These are phyloP conservation scores for Alternaria solani DNA, from an alignment of 2,329 filamentous ascomycete species.

Conservation along the genomic window DNA sequence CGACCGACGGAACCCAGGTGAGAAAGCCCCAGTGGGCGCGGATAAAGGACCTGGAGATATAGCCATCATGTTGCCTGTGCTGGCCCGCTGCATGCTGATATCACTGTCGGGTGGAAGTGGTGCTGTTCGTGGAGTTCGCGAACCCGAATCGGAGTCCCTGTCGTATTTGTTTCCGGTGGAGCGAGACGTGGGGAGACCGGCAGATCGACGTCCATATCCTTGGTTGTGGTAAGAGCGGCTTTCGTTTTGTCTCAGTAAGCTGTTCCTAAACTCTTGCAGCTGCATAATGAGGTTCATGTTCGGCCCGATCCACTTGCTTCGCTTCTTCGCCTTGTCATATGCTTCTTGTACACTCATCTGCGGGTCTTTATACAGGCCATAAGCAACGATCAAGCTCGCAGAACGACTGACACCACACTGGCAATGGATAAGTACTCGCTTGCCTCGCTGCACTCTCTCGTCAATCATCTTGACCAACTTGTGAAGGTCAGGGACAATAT, in stretches of 20 bases:
- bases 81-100: conserved; percentile 53
- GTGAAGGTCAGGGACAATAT: conserved; percentile 80
- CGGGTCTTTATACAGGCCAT: conserved; percentile 81
- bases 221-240: conserved; percentile 43
- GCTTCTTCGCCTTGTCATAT: conserved; percentile 80
- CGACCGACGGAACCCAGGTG: conserved; percentile 50
- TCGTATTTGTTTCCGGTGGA: conserved; percentile 44
- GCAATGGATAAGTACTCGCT: conserved; percentile 83
- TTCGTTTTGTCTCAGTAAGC: conserved; percentile 51
- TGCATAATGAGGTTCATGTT: conserved; percentile 95
- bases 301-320: conserved; percentile 86
- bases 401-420: conserved; percentile 87
- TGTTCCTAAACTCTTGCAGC: conserved; percentile 75
- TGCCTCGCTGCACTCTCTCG: conserved; percentile 73
- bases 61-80: conserved; percentile 52
- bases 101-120: conserved; percentile 59
- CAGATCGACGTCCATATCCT: conserved; percentile 44
- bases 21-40: conserved; percentile 49
- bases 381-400: conserved; percentile 85
- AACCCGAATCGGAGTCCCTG: conserved; percentile 38
- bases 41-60: conserved; percentile 55
- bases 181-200: conserved; percentile 37
- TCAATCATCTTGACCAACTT: conserved; percentile 79
- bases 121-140: conserved; percentile 49
- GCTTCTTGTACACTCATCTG: conserved; percentile 81